Percentiles rank a stretch among this genome's conserved stretches.
Conservation (phyloP, 1,284 basidiomycete genomes). For the Agroathelia rolfsii region DNA sequence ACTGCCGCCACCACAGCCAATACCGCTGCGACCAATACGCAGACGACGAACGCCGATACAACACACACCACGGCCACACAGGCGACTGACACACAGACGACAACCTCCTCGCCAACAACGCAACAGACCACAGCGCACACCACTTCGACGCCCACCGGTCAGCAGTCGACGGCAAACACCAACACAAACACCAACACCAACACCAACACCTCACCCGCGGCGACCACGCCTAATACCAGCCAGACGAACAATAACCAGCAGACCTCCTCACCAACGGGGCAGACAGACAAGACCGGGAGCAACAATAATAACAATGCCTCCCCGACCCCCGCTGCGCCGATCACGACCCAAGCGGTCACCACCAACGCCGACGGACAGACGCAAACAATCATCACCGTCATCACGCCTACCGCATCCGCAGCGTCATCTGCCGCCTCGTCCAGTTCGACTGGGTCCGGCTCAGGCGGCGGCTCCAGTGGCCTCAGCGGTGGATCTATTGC, state of each 20-base stretch:
- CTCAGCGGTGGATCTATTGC: constrained; percentile 62
- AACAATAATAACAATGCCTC: constrained; percentile 10
- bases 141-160: constrained; percentile 10
- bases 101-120: constrained; percentile 10
- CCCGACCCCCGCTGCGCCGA: constrained; percentile 1
- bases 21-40: constrained; percentile 5
- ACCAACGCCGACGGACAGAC: constrained; percentile 18
- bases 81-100: constrained; percentile 11
- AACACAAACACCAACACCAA: too few relatives aligned
- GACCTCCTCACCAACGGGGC: constrained; percentile 8
- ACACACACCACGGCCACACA: constrained; percentile 11
- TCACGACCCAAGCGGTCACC: constrained; percentile 1
- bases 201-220: constrained; percentile 11
- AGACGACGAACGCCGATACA: constrained; percentile 7
- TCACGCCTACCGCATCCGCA: constrained; percentile 8
- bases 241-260: constrained; percentile 6
- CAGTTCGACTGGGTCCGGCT: too few relatives aligned
- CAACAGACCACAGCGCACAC: constrained; percentile 10
- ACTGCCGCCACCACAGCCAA: constrained; percentile 8
- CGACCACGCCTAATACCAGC: constrained; percentile 14
- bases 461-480: constrained; percentile 12
- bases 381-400: constrained; percentile 12
- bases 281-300: constrained; percentile 3
- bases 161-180: constrained; percentile 10
- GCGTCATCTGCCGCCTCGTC: constrained; percentile 8